These are phyloP conservation scores for Aspergillus bombycis DNA, from an alignment of 2,329 filamentous ascomycete species.

Conservation along the genomic window DNA sequence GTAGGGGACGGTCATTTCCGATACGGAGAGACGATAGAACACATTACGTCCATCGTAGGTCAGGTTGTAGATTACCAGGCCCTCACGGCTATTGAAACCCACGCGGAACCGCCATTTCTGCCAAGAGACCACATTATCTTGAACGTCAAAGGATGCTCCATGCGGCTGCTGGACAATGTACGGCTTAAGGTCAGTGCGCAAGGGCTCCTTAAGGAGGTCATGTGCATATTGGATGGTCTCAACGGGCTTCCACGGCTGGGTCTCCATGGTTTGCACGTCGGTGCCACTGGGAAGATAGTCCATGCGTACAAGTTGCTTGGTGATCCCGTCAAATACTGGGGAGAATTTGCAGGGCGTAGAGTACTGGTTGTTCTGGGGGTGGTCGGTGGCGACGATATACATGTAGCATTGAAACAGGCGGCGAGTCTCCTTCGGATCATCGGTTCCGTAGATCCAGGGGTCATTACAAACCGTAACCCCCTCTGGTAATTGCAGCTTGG, in stretches of 20 bases:
- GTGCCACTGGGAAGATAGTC: slow-evolving; percentile 70
- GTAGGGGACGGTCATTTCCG: slow-evolving; percentile 64
- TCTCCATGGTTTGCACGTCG: slow-evolving; percentile 60
- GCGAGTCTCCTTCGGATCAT: slow-evolving; percentile 41
- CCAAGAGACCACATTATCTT: slow-evolving; percentile 63
- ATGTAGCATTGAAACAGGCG: slow-evolving; percentile 47
- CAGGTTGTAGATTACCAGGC: slow-evolving; percentile 69
- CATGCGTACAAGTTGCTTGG: slow-evolving; percentile 68
- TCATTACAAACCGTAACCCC: slow-evolving; percentile 56
- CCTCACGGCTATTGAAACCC: slow-evolving; percentile 66
- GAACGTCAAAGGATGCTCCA: slow-evolving; percentile 64
- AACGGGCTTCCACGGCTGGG: slow-evolving; percentile 60
- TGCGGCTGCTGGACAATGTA: slow-evolving; percentile 67
- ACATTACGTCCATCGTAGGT: slow-evolving; percentile 63
- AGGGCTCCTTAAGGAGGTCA: slow-evolving; percentile 65
- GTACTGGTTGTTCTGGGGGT: slow-evolving; percentile 42
- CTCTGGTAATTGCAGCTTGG: slow-evolving; percentile 59
- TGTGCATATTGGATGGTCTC: slow-evolving; percentile 58
- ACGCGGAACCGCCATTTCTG: slow-evolving; percentile 68
- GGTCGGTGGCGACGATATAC: slow-evolving; percentile 40
- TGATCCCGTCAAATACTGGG: slow-evolving; percentile 58
- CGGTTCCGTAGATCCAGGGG: slow-evolving; percentile 70
- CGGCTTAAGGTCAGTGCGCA: slow-evolving; percentile 66
- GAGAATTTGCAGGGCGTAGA: slow-evolving; percentile 42
- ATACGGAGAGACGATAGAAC: slow-evolving; percentile 68